Percentiles rank a stretch among this genome's conserved stretches.
Conservation (phyloP, 2,329 filamentous ascomycete genomes). For the Colletotrichum tanaceti region DNA sequence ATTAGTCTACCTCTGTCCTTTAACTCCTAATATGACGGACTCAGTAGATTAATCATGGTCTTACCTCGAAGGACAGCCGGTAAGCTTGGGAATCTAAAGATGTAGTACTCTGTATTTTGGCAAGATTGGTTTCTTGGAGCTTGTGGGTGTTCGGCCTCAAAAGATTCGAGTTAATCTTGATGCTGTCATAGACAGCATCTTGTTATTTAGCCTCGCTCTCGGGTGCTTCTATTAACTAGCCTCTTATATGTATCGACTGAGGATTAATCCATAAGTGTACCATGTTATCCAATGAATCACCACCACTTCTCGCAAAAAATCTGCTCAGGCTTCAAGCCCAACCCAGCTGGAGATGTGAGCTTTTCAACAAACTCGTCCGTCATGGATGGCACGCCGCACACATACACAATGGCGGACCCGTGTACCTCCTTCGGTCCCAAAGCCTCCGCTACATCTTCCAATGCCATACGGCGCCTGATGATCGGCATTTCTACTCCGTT, state of each 20-base stretch:
- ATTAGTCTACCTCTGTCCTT: not conserved
- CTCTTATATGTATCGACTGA: not conserved
- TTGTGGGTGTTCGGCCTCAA: not conserved
- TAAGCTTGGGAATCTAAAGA: not conserved
- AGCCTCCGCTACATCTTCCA: slow-evolving; percentile 55
- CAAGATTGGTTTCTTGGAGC: not conserved
- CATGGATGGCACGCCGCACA: slow-evolving; percentile 77
- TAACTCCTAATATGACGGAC: not conserved
- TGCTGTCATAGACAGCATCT: not conserved
- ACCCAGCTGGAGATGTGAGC: slow-evolving; percentile 49
- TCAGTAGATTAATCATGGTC: not conserved
- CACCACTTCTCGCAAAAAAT: slow-evolving; percentile 55
- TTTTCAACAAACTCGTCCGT: slow-evolving; percentile 72
- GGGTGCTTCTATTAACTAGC: not conserved
- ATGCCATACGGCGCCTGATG: slow-evolving; percentile 55
- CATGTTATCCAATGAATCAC: slow-evolving; percentile 42
- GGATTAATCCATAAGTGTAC: not conserved
- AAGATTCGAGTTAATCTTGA: not conserved
- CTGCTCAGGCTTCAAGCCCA: slow-evolving; percentile 45
- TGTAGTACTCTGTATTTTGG: not conserved
- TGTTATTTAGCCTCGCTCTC: not conserved
- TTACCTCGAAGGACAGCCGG: not conserved
- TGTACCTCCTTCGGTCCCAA: slow-evolving; percentile 50
- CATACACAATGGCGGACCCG: slow-evolving; percentile 66
- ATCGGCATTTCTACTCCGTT: slow-evolving; percentile 47